Percentiles rank a stretch among this genome's conserved stretches.
phyloP scores from a whole-genome alignment of 2,329 filamentous ascomycete species.

The Aureobasidium pullulans region DNA sequence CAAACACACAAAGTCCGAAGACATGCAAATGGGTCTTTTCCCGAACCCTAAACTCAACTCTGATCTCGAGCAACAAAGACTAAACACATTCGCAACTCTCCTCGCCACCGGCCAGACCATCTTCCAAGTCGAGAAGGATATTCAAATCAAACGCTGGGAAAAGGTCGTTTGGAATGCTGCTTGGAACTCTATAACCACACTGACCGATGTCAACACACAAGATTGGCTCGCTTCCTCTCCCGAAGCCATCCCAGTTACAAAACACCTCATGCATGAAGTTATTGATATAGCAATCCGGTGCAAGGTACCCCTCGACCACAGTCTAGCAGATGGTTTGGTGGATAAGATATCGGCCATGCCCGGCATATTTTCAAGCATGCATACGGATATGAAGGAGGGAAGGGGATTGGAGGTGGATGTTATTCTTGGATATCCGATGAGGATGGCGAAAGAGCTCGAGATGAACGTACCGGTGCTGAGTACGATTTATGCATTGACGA shows the following conservation, averaged over 20 bases:
- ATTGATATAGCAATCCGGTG: slow-evolving; percentile 34
- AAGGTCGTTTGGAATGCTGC: slow-evolving; percentile 56
- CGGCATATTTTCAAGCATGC: slow-evolving; percentile 39
- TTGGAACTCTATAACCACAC: slow-evolving; percentile 50
- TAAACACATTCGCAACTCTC: slow-evolving; percentile 38
- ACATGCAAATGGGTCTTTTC: slow-evolving; percentile 50
- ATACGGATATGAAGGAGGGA: slow-evolving; percentile 35
- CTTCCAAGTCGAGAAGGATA: slow-evolving; percentile 43
- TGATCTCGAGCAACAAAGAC: slow-evolving; percentile 28
- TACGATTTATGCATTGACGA: slow-evolving; percentile 29
- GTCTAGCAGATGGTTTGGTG: slow-evolving; percentile 33
- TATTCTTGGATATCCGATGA: slow-evolving; percentile 37
- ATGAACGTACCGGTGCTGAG: slow-evolving; percentile 35
- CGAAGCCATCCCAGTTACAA: slow-evolving; percentile 33
- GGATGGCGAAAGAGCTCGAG: slow-evolving; percentile 32
- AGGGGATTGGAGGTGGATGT: slow-evolving; percentile 41
- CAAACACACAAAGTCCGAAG: slow-evolving; percentile 45
- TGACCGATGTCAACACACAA: slow-evolving; percentile 37
- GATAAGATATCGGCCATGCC: slow-evolving; percentile 33
- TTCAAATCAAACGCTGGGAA: slow-evolving; percentile 52
- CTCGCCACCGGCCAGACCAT: slow-evolving; percentile 37
- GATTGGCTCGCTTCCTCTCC: slow-evolving; percentile 35
- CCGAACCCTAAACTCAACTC: slow-evolving; percentile 29
- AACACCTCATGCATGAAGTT: slow-evolving; percentile 36
- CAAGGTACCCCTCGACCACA: slow-evolving; percentile 31